Conservation (phyloP, 371 early-diverging fungal species). For the Lichtheimia hyalospora region DNA sequence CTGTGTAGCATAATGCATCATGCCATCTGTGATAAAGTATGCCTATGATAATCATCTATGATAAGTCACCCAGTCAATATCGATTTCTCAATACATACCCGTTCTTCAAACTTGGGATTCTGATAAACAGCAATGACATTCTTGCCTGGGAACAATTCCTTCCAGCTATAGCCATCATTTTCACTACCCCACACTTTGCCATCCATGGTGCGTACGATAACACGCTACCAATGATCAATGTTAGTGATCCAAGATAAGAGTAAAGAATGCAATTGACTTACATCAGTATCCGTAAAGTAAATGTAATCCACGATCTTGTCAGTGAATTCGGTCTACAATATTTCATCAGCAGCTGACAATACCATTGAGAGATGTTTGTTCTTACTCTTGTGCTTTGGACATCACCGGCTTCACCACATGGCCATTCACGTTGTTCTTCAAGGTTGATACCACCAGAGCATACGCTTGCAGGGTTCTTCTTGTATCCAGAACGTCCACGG, state of each 20-base stretch:
- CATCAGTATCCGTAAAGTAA: conserved; percentile 63
- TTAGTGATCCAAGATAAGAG: no score
- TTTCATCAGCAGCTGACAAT: not conserved
- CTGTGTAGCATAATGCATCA: conserved; percentile 61
- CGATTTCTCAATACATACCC: conserved; percentile 26
- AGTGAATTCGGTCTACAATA: conserved; percentile 40
- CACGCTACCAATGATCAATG: conserved; percentile 19
- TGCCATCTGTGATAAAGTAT: conserved; percentile 69
- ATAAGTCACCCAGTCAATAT: not conserved
- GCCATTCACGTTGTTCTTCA: conserved; percentile 48
- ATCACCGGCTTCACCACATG: conserved; percentile 34
- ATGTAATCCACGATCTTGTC: conserved; percentile 57
- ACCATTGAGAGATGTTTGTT: not conserved
- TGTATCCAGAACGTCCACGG: conserved; percentile 71
- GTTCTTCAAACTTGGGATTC: conserved; percentile 69
- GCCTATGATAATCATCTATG: conserved; percentile 33
- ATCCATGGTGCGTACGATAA: conserved; percentile 58
- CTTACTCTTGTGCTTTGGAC: conserved; percentile 24
- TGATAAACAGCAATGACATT: conserved; percentile 58
- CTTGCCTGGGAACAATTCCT: conserved; percentile 32
- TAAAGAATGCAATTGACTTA: conserved; percentile 8
- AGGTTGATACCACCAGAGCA: conserved; percentile 71
- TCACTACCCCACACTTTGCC: conserved; percentile 62
- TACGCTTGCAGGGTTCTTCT: conserved; percentile 52
- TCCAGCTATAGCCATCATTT: conserved; percentile 81